These are phyloP conservation scores for Diplocarpon rosae DNA, from an alignment of 2,329 filamentous ascomycete species.

Conservation along the genomic window DNA sequence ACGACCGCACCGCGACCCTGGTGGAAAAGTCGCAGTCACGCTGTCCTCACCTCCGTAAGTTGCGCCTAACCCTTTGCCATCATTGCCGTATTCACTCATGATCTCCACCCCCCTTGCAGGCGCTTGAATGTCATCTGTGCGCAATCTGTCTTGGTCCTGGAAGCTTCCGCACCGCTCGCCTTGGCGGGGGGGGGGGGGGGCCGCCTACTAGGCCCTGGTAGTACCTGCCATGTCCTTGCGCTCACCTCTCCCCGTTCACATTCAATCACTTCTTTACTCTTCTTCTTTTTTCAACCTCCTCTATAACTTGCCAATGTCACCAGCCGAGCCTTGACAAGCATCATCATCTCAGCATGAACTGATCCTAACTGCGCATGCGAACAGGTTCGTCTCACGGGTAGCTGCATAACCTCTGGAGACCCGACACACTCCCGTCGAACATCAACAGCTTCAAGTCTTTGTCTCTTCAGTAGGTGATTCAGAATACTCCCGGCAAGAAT, in stretches of 20 bases:
- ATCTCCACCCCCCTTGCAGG: conserved; percentile 5
- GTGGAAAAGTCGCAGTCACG: too few relatives aligned
- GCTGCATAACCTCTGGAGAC: conserved; percentile 26
- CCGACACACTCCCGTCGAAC: conserved; percentile 15
- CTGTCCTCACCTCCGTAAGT: conserved; percentile 2
- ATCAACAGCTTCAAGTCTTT: conserved; percentile 25
- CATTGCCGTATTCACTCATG: conserved; percentile 1
- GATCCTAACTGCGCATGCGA: conserved; percentile 19
- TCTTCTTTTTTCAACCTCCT: conserved; percentile 2
- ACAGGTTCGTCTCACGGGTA: conserved; percentile 25
- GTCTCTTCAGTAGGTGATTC: conserved; percentile 21
- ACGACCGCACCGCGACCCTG: too few relatives aligned
- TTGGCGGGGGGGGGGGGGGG: too few relatives aligned
- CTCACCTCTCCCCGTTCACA: conserved; percentile 6
- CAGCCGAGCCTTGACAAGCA: conserved; percentile 19
- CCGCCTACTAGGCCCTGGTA: too few relatives aligned
- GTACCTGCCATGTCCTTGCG: conserved; percentile 3
- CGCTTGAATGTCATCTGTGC: conserved; percentile 21
- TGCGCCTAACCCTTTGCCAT: conserved; percentile 6
- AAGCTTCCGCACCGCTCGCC: too few relatives aligned
- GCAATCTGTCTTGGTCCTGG: conserved; percentile 13
- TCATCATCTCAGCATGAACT: conserved; percentile 22
- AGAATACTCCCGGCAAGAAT: conserved; percentile 9
- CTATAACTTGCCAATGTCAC: conserved; percentile 7
- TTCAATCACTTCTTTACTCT: conserved; percentile 4